Percentiles rank a stretch among this genome's conserved stretches.
phyloP scores from a whole-genome alignment of 257 asterid species.

The Thymus quinquecostatus region DNA sequence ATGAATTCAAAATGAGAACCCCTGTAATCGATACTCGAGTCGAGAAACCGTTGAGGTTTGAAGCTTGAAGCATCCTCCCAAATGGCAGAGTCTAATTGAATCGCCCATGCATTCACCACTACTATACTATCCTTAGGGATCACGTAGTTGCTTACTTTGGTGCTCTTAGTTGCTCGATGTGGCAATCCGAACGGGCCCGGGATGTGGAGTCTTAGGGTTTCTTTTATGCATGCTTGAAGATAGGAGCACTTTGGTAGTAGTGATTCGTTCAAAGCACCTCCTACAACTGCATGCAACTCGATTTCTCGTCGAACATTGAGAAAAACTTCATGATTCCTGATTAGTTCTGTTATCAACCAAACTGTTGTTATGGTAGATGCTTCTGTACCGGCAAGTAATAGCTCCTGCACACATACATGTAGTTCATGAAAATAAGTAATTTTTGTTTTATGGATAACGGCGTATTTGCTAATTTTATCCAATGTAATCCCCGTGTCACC shows the following conservation, averaged over 20 bases:
- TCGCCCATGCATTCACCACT: slow-evolving; percentile 33
- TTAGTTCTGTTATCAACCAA: slow-evolving; percentile 26
- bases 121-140: too few relatives aligned
- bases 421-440: too few relatives aligned
- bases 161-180: slow-evolving; percentile 22
- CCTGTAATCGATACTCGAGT: not conserved
- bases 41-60: slow-evolving; percentile 12
- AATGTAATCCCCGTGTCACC: too few relatives aligned
- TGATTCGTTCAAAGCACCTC: slow-evolving; percentile 3
- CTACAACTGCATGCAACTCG: not conserved
- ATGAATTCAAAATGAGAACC: not conserved
- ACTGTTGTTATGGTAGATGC: not conserved
- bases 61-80: slow-evolving; percentile 14
- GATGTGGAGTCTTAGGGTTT: slow-evolving; percentile 30
- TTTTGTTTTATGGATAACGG: too few relatives aligned
- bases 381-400: slow-evolving; percentile 11
- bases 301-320: not conserved
- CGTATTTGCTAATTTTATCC: too few relatives aligned
- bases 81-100: not conserved
- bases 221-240: slow-evolving; percentile 14
- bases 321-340: not conserved
- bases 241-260: slow-evolving; percentile 16
- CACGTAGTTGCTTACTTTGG: too few relatives aligned
- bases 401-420: not conserved
- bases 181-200: slow-evolving; percentile 34